These are phyloP conservation scores for Solanum habrochaites DNA, from an alignment of 257 asterid genomes.

Conservation along the genomic window DNA sequence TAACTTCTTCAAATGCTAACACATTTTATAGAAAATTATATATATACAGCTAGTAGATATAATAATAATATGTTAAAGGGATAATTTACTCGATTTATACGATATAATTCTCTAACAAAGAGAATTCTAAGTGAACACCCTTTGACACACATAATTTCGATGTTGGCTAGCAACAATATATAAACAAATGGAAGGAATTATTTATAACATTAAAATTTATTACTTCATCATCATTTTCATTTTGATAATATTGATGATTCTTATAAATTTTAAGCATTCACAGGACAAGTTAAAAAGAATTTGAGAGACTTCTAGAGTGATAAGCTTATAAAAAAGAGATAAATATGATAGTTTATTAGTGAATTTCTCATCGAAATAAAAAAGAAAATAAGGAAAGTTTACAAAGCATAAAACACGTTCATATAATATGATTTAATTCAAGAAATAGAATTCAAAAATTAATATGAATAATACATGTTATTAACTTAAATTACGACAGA, in stretches of 20 bases:
- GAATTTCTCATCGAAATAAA: not conserved
- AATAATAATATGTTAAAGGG: too few relatives aligned
- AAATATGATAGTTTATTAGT: not conserved
- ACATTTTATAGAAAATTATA: too few relatives aligned
- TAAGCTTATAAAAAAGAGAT: not conserved
- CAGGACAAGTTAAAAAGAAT: not conserved
- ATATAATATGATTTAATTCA: not conserved
- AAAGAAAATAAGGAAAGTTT: not conserved
- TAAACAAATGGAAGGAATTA: not conserved
- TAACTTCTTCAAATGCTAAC: not conserved
- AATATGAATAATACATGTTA: too few relatives aligned
- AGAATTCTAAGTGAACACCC: not conserved
- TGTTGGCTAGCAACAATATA: not conserved
- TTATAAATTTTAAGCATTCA: not conserved
- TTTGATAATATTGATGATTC: not conserved
- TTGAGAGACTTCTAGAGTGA: accelerated
- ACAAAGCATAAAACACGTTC: not conserved
- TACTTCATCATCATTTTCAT: not conserved
- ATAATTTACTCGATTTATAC: too few relatives aligned
- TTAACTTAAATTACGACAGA: not conserved
- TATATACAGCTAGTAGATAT: too few relatives aligned
- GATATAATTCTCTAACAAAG: not conserved
- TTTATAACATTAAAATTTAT: not conserved
- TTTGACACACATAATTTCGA: not conserved
- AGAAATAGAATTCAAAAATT: too few relatives aligned